Conservation (phyloP, 805 yeast species). For the Kazachstania bromeliacearum region DNA sequence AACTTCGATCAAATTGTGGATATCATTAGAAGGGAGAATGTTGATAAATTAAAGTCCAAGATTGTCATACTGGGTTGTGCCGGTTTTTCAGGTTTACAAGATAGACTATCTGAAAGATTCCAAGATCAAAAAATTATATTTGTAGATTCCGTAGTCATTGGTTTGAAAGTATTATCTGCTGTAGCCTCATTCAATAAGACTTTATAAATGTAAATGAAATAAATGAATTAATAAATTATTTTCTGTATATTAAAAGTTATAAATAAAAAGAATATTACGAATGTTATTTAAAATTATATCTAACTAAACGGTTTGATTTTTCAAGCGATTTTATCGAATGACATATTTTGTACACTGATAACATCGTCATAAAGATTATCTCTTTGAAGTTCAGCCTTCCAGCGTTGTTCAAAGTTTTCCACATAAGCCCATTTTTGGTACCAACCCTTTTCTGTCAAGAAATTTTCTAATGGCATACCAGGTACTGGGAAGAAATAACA, state of each 20-base stretch:
- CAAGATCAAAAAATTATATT: conserved; percentile 4
- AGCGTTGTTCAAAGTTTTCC: conserved; percentile 45
- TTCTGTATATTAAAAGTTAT: neutral
- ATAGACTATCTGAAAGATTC: conserved; percentile 5
- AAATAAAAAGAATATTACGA: too few species aligned
- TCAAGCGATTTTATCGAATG: too few species aligned
- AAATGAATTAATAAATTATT: neutral
- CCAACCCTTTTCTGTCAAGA: conserved; percentile 48
- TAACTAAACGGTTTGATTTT: neutral
- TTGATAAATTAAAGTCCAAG: conserved; percentile 8
- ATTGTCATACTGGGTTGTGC: conserved; percentile 22
- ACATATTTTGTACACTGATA: conserved; percentile 2
- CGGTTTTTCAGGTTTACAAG: conserved; percentile 20
- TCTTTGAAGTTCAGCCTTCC: conserved; percentile 11
- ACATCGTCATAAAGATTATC: conserved; percentile 2
- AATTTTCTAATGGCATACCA: conserved; percentile 32
- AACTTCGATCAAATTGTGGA: conserved; percentile 11
- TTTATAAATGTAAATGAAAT: neutral
- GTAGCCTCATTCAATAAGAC: conserved; percentile 5
- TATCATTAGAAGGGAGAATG: conserved; percentile 12
- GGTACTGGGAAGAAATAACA: conserved; percentile 45
- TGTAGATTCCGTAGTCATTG: conserved; percentile 10
- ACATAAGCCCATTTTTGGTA: conserved; percentile 52
- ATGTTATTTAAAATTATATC: neutral
- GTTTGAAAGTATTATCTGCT: conserved; percentile 5